Percentiles rank a stretch among this genome's conserved stretches.
Conservation (phyloP, 2,329 filamentous ascomycete species). For the Xylaria hypoxylon region DNA sequence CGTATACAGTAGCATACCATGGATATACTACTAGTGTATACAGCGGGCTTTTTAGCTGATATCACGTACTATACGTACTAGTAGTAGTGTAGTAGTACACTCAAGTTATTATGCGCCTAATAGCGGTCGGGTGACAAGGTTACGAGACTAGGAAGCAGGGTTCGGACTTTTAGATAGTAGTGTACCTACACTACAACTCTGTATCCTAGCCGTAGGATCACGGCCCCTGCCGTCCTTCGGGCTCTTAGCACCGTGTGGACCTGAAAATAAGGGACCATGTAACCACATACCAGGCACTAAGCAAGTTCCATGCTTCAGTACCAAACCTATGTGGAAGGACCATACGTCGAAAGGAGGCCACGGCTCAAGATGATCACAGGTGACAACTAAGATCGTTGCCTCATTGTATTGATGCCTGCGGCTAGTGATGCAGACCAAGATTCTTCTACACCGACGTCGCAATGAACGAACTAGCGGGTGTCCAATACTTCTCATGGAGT, state of each 20-base stretch:
- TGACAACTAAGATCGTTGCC: neutral
- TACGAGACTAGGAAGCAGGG: neutral
- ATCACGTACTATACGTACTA: no score
- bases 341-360: no score
- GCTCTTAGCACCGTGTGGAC: neutral
- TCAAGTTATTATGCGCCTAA: no score
- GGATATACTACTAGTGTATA: no score
- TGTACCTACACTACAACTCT: no score
- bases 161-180: no score
- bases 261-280: neutral
- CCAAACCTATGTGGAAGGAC: neutral
- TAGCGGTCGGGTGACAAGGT: neutral
- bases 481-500: neutral
- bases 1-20: neutral
- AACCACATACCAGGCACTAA: neutral
- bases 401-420: neutral
- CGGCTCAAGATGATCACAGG: neutral
- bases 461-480: neutral
- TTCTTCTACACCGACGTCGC: slow-evolving; percentile 13
- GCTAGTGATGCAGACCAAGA: slow-evolving; percentile 4
- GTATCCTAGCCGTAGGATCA: neutral
- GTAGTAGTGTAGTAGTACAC: no score
- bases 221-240: neutral
- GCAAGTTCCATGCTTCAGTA: neutral
- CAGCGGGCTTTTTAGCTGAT: neutral